Evolutionary conservation across 2,329 filamentous ascomycete genomes (phyloP), one percentile per base, ranked within the genome.

Genomic region (Cercospora sesami): DNA sequence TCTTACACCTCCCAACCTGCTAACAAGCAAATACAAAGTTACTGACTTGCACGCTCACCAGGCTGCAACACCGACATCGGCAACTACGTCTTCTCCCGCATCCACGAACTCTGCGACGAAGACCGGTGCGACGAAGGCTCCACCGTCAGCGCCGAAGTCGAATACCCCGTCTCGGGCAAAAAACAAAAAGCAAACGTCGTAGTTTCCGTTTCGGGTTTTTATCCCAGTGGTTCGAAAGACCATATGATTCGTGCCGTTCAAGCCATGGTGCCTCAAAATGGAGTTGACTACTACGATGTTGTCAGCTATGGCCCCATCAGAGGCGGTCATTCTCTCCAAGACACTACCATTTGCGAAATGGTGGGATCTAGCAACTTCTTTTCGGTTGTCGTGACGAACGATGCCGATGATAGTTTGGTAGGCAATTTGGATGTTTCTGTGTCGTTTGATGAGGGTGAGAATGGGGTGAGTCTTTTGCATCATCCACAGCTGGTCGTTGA

Each of bases 61-160:
- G 63, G 63, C 21, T 64, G 63, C 51, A 59, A 64, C 51, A 64
- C 51, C 14, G 51, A 64, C 63, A 64, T 64, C 8, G 51, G 51
- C 26, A 59, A 45, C 28, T 58, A 57, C 21, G 53, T 64, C 63
- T 58, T 64, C 51, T 57, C 51, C 23, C 30, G 51, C 26, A 48
- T 64, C 63, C 63, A 64, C 51, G 55, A 45, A 33, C 36, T 64
- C 36, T 64, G 63, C 51, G 31, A 64, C 51, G 53, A 59, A 16
- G 30, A 36, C 12, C 48, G 51, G 5, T 64, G 63, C 55, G 63
- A 64, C 39, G 33, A 23, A 2, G 63, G 63, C 21, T 58, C 55
- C 4, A 51, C 28, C 14, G 51, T 58, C 21, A 64, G 33, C 51
- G 51, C 51, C 28, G 48, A 57, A 39, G 55, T 59, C 26, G 26